Percentiles rank a stretch among this genome's conserved stretches.
These are phyloP conservation scores for Apophysomyces variabilis DNA, from an alignment of 371 early-diverging fungal species.

Conservation along the genomic window DNA sequence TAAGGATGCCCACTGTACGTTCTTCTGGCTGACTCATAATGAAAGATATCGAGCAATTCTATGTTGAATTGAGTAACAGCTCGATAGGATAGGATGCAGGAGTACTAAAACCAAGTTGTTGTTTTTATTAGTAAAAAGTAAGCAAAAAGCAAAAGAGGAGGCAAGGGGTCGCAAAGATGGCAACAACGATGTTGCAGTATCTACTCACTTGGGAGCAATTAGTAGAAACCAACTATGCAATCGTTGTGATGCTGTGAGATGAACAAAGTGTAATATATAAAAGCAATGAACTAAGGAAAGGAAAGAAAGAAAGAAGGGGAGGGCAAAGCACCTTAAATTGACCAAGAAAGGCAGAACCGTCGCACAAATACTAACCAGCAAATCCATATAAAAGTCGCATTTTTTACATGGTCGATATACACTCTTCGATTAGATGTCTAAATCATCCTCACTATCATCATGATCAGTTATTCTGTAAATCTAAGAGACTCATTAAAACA, in stretches of 20 bases:
- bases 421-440: no score
- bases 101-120: neutral
- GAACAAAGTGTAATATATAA: neutral
- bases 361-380: constrained; percentile 1
- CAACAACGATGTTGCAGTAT: constrained; percentile 6
- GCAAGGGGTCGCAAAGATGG: constrained; percentile 1
- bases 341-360: neutral
- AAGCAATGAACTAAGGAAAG: constrained; percentile 2
- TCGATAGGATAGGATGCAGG: constrained; percentile 3
- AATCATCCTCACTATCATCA: no score
- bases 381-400: neutral
- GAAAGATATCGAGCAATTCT: neutral
- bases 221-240: constrained; percentile 5
- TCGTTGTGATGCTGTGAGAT: constrained; percentile 3
- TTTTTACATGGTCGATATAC: neutral
- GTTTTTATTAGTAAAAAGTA: neutral
- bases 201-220: constrained; percentile 10
- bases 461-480: no score
- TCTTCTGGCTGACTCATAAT: constrained; percentile 8
- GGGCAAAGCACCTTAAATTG: constrained; percentile 2
- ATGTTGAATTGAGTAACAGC: neutral
- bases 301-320: neutral
- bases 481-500: no score
- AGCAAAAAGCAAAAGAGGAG: constrained; percentile 1
- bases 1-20: constrained; percentile 11